Evolutionary conservation across 2,329 filamentous ascomycete genomes (phyloP), one percentile per base, ranked within the genome.

Genomic region (Scleromitrula shiraiana): DNA sequence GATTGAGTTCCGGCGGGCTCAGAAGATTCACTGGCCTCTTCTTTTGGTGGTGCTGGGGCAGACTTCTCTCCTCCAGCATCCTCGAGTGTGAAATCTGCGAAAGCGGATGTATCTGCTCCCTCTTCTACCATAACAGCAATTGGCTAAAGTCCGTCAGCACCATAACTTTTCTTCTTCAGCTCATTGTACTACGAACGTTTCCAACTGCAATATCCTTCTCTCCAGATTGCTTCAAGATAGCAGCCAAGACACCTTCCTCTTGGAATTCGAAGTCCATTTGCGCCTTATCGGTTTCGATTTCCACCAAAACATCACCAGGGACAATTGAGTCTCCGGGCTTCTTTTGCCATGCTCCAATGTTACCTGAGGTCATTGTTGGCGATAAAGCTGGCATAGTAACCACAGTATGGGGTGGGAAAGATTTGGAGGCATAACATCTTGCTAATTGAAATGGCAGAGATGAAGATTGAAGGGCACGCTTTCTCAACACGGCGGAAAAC

Each of bases 261-360:
- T 98, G 93, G 72, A 95, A 97, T 72, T 98, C 93, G 68, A 98
- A 97, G 75, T 98, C 93, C 93, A 98, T 98, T 75, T 97, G 93
- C 56, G 93, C 93, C 79, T 98, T 98, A 73, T 98, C 93, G 62
- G 93, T 98, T 79, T 98, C 93, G 64, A 97, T 95, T 77, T 95
- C 90, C 59, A 95, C 90, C 60, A 98, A 74, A 39, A 98, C 93
- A 67, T 98, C 93, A 67, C 93, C 93, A 44, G 94, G 90, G 50
- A 80, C 74, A 68, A 98, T 83, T 54, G 75, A 65, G 69, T 98
- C 93, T 65, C 93, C 93, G 58, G 82, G 77, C 75, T 96, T 94
- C 80, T 97, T 98, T 75, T 97, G 88, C 93, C 93, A 98, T 56
- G 82, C 75, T 62, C 93, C 94, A 69, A 98, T 95, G 75, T 95